Base-by-base conservation (phyloP, 768 basidiomycete species). In the Rhodotorula babjevae region DNA sequence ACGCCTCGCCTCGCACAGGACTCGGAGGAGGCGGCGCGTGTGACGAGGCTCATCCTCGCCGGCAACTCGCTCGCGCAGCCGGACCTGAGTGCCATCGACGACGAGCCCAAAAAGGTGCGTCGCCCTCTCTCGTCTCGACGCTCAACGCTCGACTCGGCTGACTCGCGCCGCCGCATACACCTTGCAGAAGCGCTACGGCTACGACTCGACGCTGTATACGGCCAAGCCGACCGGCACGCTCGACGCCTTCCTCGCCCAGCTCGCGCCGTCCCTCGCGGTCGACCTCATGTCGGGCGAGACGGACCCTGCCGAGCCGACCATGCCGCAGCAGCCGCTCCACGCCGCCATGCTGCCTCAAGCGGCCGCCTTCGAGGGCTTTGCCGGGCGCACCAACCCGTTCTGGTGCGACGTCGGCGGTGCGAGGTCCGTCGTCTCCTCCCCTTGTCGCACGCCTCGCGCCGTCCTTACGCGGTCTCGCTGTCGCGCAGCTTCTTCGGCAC, bases 321-420 rank as follows among this genome's bases (percentile, higher is more conserved):
- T 99, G 75, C 96, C 96, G 7, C 96, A 99, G 80, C 96, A 96
- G 78, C 85, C 92, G 0, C 85, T 98, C 76, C 96, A 96, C 61
- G 87, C 88, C 46, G 90, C 92, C 12, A 93, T 98, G 90, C 89
- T 99, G 72, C 76, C 77, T 0, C 27, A 42, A 87, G 91, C 68
- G 82, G 84, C 44, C 80, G 65, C 36, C 82, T 68, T 85, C 84
- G 62, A 84, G 40, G 85, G 86, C 11, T 91, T 97, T 79, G 81
- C 82, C 31, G 88, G 88, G 77, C 89, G 90, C 82, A 93, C 92
- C 18, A 99, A 98, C 79, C 96, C 96, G 25, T 86, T 87, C 53
- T 97, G 92, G 84, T 82, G 96, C 61, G 87, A 87, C 65, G 77
- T 96, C 31, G 83, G 82, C 16, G 81, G 82, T 0, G 84, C 82